Base-by-base conservation (phyloP, 1,139 yeast genomes). In the Lodderomyces elongisporus region DNA sequence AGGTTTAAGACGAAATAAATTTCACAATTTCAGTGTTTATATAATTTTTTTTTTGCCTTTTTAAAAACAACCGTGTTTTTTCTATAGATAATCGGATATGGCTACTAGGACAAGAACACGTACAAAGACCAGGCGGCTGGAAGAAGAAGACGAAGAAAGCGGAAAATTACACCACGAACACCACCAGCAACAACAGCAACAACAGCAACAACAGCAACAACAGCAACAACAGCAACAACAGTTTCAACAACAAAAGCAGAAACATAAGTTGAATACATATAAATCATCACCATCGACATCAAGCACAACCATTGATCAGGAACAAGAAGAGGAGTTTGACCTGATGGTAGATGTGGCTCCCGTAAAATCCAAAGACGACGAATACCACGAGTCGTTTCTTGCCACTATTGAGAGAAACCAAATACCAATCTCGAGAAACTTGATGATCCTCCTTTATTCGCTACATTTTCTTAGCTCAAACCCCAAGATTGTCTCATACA, bases 391-490 rank as follows among this genome's bases (percentile, higher is more conserved):
- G 24, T 51, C 66, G 16, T 45, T 52, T 18, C 45, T 56, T 28
- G 65, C 66, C 9, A 37, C 50, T 13, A 45, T 66, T 21, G 70
- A 65, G 39, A 48, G 65, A 39, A 66, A 66, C 43, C 75, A 68
- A 45, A 51, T 68, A 21, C 52, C 53, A 18, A 47, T 66, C 20
- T 56, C 70, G 13, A 46, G 65, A 28, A 42, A 50, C 27, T 39
- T 66, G 10, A 48, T 68, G 32, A 34, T 52, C 8, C 38, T 46
- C 9, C 46, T 68, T 33, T 60, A 60, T 43, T 40, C 50, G 21
- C 32, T 51, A 17, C 63, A 64, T 40, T 43, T 50, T 28, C 43
- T 48, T n/a, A 28, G 31, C 12, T 36, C 41, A 25, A 33, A 39
- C 2, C 30, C 30, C 3, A 58, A 62, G 0, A 32, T 30, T n/a